Evolutionary conservation across 352 stramenopile species (phyloP).

Genomic region (Phytophthora pini): DNA sequence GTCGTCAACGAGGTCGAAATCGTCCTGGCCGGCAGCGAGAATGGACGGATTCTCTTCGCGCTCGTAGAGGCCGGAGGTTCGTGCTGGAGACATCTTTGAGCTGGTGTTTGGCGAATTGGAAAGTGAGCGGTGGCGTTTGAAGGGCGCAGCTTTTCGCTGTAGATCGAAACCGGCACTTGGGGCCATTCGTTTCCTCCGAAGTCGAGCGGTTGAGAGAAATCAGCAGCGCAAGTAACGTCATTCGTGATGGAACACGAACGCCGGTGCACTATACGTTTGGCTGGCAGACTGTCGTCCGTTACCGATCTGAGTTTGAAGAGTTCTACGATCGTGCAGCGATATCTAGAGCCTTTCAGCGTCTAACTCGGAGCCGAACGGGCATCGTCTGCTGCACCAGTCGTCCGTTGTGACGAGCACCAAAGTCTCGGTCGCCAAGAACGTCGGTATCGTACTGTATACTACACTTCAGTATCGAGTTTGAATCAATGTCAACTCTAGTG

Average conservation of each 20-base stretch:
- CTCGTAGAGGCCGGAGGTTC: constrained; percentile 12
- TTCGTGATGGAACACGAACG: constrained; percentile 10
- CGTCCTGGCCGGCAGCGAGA: constrained; percentile 22
- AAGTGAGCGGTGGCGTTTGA: constrained; percentile 15
- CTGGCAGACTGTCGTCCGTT: not conserved
- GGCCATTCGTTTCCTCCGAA: constrained; percentile 1
- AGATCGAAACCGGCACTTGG: constrained; percentile 7
- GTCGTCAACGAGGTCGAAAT: constrained; percentile 25
- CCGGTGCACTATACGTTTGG: constrained; percentile 19
- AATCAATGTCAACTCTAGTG: not conserved
- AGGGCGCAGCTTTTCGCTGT: not conserved
- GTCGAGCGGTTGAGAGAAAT: constrained; percentile 28
- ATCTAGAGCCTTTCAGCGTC: not conserved
- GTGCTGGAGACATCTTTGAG: constrained; percentile 19
- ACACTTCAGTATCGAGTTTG: not conserved
- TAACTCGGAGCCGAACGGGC: not conserved
- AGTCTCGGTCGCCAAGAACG: not conserved
- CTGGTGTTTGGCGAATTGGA: constrained; percentile 12
- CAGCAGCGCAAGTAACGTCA: constrained; percentile 32
- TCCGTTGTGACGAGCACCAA: not conserved
- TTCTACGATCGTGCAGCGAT: constrained; percentile 1
- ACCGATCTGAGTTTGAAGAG: not conserved
- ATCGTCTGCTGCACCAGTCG: constrained; percentile 12
- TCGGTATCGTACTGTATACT: not conserved
- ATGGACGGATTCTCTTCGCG: constrained; percentile 30